These are phyloP conservation scores for Colletotrichum orchidophilum DNA, from an alignment of 2,329 filamentous ascomycete genomes.

Conservation along the genomic window DNA sequence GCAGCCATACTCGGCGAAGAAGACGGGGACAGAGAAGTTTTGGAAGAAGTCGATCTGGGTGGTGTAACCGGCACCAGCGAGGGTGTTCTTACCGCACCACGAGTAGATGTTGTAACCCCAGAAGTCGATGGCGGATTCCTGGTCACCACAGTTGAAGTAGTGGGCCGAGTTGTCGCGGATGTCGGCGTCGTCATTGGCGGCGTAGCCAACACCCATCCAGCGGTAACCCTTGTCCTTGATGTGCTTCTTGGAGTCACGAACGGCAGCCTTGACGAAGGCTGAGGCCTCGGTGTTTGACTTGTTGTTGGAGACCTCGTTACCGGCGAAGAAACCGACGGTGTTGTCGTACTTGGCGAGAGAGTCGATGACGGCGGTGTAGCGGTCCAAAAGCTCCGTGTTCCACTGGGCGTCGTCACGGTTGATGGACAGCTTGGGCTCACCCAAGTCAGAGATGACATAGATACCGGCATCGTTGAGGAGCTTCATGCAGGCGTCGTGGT, in stretches of 20 bases:
- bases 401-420: conserved; percentile 82
- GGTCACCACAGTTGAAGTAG: conserved; percentile 92
- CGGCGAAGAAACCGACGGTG: conserved; percentile 96
- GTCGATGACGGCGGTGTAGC: conserved; percentile 88
- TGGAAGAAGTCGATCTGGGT: conserved; percentile 86
- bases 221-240: conserved; percentile 84
- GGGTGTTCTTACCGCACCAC: conserved; percentile 91
- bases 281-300: conserved; percentile 89
- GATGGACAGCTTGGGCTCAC: conserved; percentile 84
- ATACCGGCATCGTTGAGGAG: conserved; percentile 86
- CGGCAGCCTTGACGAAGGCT: conserved; percentile 96
- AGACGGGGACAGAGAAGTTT: conserved; percentile 91
- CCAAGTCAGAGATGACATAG: conserved; percentile 93
- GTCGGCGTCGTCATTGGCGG: conserved; percentile 88
- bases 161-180: conserved; percentile 85
- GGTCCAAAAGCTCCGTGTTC: conserved; percentile 79
- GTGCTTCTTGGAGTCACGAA: conserved; percentile 95
- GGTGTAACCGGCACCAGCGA: conserved; percentile 80
- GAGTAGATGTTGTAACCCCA: conserved; percentile 99
- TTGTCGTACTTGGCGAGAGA: conserved; percentile 85
- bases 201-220: conserved; percentile 89
- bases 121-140: conserved; percentile 81
- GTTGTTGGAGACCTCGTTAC: conserved; percentile 95
- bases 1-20: conserved; percentile 99
- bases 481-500: conserved; percentile 88